Conservation (phyloP, 768 basidiomycete species). For the Galerina sulciceps region DNA sequence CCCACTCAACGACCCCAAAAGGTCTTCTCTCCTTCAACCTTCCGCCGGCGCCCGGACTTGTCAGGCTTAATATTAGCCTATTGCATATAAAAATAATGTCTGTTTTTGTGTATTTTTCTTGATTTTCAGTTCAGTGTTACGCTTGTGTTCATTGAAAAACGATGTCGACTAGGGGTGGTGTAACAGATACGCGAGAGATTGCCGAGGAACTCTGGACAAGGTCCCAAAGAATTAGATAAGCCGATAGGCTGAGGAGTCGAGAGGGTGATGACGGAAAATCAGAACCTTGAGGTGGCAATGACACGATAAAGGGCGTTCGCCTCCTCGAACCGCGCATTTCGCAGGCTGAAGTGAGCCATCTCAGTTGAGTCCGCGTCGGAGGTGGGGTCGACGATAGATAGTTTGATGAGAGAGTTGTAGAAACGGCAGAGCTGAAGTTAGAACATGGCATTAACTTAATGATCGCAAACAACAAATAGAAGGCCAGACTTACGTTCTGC, state of each 20-base stretch:
- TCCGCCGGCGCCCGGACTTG: neutral
- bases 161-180: neutral
- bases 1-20: neutral
- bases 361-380: constrained; percentile 75
- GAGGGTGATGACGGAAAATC: constrained; percentile 7
- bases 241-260: neutral
- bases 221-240: neutral
- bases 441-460: constrained; percentile 7
- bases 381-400: constrained; percentile 61
- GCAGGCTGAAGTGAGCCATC: constrained; percentile 78
- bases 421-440: constrained; percentile 71
- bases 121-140: neutral
- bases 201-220: neutral
- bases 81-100: neutral
- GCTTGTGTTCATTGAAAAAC: neutral
- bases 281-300: constrained; percentile 53
- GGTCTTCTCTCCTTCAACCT: neutral
- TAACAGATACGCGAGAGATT: constrained; percentile 19
- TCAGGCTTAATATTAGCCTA: neutral
- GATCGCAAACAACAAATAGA: neutral
- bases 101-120: neutral
- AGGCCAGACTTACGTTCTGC: constrained; percentile 57
- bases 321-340: constrained; percentile 75
- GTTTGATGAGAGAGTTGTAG: constrained; percentile 71
- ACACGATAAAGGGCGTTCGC: constrained; percentile 74